Percentiles rank a stretch among this genome's conserved stretches.
These are phyloP conservation scores for Pistacia atlantica DNA, from an alignment of 345 rosid genomes.

Conservation along the genomic window DNA sequence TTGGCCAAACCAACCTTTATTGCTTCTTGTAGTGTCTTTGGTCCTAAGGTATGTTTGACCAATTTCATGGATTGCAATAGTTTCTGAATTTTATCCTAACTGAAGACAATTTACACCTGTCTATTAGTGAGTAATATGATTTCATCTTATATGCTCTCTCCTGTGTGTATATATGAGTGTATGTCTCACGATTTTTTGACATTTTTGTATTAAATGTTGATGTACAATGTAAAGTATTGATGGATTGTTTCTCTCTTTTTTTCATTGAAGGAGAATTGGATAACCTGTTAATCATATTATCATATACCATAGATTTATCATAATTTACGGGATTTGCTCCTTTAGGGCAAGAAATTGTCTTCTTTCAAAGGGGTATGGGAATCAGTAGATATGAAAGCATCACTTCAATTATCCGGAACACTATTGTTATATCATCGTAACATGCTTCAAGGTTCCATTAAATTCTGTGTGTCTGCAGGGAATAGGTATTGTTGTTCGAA, in stretches of 20 bases:
- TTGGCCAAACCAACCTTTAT: conserved; percentile 56
- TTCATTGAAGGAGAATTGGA: no score
- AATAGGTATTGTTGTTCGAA: conserved; percentile 64
- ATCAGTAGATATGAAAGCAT: background rate
- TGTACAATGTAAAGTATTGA: no score
- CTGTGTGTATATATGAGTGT: no score
- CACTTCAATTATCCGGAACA: background rate
- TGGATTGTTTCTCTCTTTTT: no score
- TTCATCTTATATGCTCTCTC: no score
- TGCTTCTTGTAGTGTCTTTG: conserved; percentile 83
- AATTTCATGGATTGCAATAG: background rate
- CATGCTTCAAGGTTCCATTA: background rate
- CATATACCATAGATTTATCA: no score
- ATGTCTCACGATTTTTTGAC: no score
- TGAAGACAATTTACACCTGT: no score
- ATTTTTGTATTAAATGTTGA: no score
- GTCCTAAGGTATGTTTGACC: conserved; percentile 60
- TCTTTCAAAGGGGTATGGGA: background rate
- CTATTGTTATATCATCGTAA: background rate
- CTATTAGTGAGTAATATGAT: no score
- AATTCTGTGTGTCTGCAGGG: conserved; percentile 48
- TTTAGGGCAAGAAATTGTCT: background rate
- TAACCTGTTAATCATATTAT: no score
- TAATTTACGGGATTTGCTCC: background rate
- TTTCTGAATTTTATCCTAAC: background rate